phyloP scores from a whole-genome alignment of 164 flowering plant species.

The Vitis amurensis region DNA sequence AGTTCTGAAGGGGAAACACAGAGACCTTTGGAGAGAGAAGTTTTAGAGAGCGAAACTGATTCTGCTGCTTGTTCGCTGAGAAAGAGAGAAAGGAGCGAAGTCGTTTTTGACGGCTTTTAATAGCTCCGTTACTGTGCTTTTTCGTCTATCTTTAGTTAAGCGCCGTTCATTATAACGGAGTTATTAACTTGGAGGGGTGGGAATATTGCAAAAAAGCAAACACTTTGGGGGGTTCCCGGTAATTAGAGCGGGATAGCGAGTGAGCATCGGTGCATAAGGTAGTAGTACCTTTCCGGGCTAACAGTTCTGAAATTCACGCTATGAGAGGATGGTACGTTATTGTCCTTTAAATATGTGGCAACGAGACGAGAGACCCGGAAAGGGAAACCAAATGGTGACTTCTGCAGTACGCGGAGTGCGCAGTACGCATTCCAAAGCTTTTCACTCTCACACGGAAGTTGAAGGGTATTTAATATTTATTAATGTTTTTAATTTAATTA shows the following conservation, averaged over 20 bases:
- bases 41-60: background rate
- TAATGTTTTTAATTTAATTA: no score
- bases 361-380: background rate
- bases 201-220: no score
- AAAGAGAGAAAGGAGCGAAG: conserved; percentile 10
- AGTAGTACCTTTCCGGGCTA: background rate
- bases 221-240: no score
- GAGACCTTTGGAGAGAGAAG: background rate
- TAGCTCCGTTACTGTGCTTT: conserved; percentile 26
- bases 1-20: background rate
- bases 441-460: no score
- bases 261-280: background rate
- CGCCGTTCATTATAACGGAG: conserved; percentile 11
- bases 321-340: background rate
- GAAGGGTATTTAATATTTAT: no score
- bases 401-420: conserved; percentile 6
- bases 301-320: background rate
- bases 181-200: background rate
- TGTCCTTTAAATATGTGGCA: background rate
- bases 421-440: no score
- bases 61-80: conserved; percentile 1
- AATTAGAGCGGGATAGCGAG: no score
- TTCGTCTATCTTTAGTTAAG: background rate
- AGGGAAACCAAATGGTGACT: conserved; percentile 5
- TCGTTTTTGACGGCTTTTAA: conserved; percentile 27